Base-by-base conservation (phyloP, 352 stramenopile species). In the Pythium monospermum region DNA sequence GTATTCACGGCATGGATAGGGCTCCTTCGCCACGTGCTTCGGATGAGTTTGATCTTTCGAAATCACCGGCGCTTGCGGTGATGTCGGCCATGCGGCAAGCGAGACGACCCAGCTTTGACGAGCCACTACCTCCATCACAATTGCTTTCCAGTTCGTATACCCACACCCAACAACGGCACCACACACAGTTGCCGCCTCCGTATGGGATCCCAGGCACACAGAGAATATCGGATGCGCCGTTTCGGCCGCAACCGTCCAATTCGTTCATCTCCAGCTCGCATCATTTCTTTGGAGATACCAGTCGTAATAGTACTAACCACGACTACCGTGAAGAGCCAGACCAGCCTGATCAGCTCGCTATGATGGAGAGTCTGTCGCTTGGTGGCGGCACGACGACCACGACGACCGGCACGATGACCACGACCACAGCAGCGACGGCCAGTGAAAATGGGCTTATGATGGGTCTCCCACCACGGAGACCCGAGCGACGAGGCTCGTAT, bases 11-110 rank as follows among this genome's bases (percentile, higher is more conserved):
- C 6, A 13, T 58, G 18, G 8, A 49, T 26, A 59, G 53, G 42
- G 25, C 37, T 18, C 52, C 57, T n/a, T 73, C 63, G 13, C 53
- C 63, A 4, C 68, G 61, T n/a, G 54, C 68, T 21, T 53, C 69
- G 16, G 68, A 85, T 30, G 77, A 86, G 46, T 85, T 86, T 43
- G 77, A 88, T 59, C 47, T 88, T 33, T 88, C 77, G 27, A 85
- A 85, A 45, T 83, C 68, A 12, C 77, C 77, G 13, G 77, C 77
- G 31, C 64, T 88, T 2, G 74, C 77, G 10, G 68, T 76, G 22
- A 86, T 88, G 72, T 85, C 74, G 16, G 71, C 74, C 3, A 53
- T 76, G 59, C 73, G 74, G 37, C 70, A 81, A 43, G 64, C 58
- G 0, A 68, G 71, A 27, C 47, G 41, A 10, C 40, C 47, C 3